Evolutionary conservation across 2,329 filamentous ascomycete species (phyloP).

Genomic region (Ophiostoma novo-ulmi): DNA sequence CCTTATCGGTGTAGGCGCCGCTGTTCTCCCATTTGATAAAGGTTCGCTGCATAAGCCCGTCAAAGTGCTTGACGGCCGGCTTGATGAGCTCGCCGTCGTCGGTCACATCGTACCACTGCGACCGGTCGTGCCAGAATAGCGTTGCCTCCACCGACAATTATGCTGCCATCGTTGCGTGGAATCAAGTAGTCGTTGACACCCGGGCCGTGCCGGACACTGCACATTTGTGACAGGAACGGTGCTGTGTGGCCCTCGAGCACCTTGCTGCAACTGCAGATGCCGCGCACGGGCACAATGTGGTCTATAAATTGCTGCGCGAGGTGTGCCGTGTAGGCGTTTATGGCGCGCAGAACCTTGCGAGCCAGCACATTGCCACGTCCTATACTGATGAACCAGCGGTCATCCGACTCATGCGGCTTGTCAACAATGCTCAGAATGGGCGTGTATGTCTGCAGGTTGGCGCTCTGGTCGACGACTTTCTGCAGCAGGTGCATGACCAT

Average conservation of each 20-base stretch:
- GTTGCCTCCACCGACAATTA: neutral
- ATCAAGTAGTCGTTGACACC: slow-evolving; percentile 6
- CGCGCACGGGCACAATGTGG: neutral
- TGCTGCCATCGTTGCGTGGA: slow-evolving; percentile 9
- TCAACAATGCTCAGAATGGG: neutral
- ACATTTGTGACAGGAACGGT: neutral
- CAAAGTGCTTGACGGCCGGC: slow-evolving; percentile 4
- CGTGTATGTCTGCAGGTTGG: neutral
- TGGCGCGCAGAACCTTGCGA: neutral
- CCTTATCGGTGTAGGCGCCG: neutral
- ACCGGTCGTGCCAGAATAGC: neutral
- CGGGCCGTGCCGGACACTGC: neutral
- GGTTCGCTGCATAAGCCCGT: neutral
- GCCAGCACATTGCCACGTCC: neutral
- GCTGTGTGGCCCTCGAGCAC: no score
- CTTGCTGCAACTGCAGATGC: neutral
- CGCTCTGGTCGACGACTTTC: neutral
- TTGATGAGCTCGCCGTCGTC: neutral
- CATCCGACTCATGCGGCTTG: neutral
- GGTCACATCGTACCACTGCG: slow-evolving; percentile 1
- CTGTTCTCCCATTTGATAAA: neutral
- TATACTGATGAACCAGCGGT: neutral
- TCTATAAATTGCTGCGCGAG: neutral
- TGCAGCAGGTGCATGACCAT: neutral
- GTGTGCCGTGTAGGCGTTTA: neutral